phyloP scores from a whole-genome alignment of 164 flowering plant species.

The Aristolochia contorta region DNA sequence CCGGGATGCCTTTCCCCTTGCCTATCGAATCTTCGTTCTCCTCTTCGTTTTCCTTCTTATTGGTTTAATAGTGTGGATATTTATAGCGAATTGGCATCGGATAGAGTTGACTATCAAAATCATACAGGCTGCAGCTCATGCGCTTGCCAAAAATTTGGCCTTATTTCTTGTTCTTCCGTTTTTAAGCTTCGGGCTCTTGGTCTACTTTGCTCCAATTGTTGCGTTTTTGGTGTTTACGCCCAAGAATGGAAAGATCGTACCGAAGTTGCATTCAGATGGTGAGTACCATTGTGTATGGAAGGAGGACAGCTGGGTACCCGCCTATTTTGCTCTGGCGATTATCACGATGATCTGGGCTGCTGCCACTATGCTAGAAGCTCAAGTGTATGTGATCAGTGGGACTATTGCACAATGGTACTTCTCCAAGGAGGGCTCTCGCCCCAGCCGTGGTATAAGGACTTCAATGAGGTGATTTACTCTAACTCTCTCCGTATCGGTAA shows the following conservation, averaged over 20 bases:
- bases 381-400: constrained; percentile 15
- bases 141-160: constrained; percentile 54
- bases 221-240: constrained; percentile 76
- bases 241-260: constrained; percentile 66
- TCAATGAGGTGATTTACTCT: constrained; percentile 56
- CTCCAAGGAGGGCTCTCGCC: constrained; percentile 47
- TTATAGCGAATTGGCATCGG: constrained; percentile 71
- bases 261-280: constrained; percentile 26
- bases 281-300: constrained; percentile 76
- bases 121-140: constrained; percentile 64
- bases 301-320: constrained; percentile 91
- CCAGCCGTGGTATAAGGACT: constrained; percentile 52
- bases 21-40: constrained; percentile 57
- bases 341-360: constrained; percentile 87
- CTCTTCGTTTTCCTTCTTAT: constrained; percentile 61
- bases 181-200: constrained; percentile 44
- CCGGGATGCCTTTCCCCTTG: constrained; percentile 50
- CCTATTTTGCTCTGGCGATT: constrained; percentile 74
- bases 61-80: constrained; percentile 69
- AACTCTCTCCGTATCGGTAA: not conserved
- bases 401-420: constrained; percentile 85
- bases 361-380: constrained; percentile 56
- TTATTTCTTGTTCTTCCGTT: constrained; percentile 63
- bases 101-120: constrained; percentile 68
- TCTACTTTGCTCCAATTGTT: constrained; percentile 66